Percentiles rank a stretch among this genome's conserved stretches.
These are phyloP conservation scores for Arctostaphylos glauca DNA, from an alignment of 148 eudicot genomes.

Conservation along the genomic window DNA sequence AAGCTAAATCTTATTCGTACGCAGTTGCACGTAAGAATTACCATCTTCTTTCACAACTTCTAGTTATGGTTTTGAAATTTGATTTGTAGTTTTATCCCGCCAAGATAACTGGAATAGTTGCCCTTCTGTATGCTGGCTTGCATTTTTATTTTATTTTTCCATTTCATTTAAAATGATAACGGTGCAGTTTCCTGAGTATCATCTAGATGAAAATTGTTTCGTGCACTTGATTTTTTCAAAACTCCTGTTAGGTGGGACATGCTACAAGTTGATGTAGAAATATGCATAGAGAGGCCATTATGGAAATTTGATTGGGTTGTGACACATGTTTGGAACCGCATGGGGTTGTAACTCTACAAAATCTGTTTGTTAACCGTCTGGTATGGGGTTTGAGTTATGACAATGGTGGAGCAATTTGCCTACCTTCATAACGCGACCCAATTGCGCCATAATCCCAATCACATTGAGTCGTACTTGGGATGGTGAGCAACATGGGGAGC, in stretches of 20 bases:
- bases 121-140: neutral
- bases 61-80: slow-evolving; percentile 5
- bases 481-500: neutral
- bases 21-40: slow-evolving; percentile 58
- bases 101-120: neutral
- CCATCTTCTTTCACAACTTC: slow-evolving; percentile 10
- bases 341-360: neutral
- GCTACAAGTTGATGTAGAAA: neutral
- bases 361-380: neutral
- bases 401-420: neutral
- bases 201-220: slow-evolving; percentile 2
- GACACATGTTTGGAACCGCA: neutral
- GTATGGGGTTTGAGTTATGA: neutral
- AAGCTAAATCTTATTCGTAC: slow-evolving; percentile 53
- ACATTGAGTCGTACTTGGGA: neutral
- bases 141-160: neutral
- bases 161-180: neutral
- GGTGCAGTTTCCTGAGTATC: neutral
- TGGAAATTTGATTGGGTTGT: neutral
- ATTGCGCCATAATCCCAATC: neutral
- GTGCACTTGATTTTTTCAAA: neutral
- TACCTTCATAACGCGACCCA: neutral
- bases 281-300: neutral
- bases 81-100: neutral
- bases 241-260: neutral